Evolutionary conservation across 1,284 basidiomycete genomes (phyloP), one percentile per base, ranked within the genome.

Genomic region (Gastroboletus turbinatus): DNA sequence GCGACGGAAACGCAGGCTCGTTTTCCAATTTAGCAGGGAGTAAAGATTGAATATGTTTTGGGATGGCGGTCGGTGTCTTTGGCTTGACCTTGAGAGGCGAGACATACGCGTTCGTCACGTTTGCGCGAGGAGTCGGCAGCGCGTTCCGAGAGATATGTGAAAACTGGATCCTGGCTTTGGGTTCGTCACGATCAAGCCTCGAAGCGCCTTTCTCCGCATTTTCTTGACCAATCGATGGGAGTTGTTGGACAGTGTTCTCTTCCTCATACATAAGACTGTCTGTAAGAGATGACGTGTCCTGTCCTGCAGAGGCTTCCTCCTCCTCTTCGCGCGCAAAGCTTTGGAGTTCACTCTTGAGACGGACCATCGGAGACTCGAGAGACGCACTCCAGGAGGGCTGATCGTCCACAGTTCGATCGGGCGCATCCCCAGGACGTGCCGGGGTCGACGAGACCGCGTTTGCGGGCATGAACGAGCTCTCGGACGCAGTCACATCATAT

Each of bases 391-490:
- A 88, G 25, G 87, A 85, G 2, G 83, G 77, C 19, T 73, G 68
- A 36, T 81, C 81, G 43, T 77, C 77, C 40, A 74, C 71, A 19
- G 66, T 72, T 32, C 65, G 77, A 56, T 80, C 70, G 32, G 76
- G 64, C 0, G 67, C 64, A 57, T 70, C 67, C 45, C 71, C 73
- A 35, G 58, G 65, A 58, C 63, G 83, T n/a, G 88, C 85, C 14
- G 89, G 88, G 1, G 89, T 91, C 4, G 89, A 92, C 1, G 88
- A 88, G 52, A 87, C 76, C 0, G 87, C 86, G 16, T 79, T 86
- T 47, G 83, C 78, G 14, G 87, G 87, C 69, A 84, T 76, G 67
- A 91, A 91, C 2, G 88, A 90, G 45, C 73, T 79, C 60, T 89
- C 85, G 11, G 81, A 82, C 16, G 81, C 76, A 0, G 80, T 77